A percentile compares a stretch with the other conserved stretches of the same genome.
Evolutionary conservation across 306 rosid genomes (phyloP).

Genomic region (Medicago ruthenica): DNA sequence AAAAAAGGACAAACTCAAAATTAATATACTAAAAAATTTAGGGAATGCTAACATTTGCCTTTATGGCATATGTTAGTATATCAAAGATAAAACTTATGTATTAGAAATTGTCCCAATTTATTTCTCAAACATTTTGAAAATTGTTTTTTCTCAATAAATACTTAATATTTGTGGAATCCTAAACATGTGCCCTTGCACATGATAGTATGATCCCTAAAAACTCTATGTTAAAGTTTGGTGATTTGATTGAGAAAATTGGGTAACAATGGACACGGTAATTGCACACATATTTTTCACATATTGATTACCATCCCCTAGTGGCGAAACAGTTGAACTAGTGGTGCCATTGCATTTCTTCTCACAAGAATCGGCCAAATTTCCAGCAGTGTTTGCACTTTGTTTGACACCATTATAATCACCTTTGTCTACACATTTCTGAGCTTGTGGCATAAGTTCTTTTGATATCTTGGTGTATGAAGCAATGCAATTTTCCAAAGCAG

Average conservation of each 20-base stretch:
- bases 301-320: background rate
- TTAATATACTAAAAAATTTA: too few relatives aligned
- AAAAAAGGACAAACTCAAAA: too few relatives aligned
- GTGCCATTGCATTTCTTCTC: background rate
- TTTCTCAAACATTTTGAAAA: too few relatives aligned
- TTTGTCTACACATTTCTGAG: background rate
- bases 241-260: background rate
- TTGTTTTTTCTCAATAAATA: too few relatives aligned
- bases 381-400: background rate
- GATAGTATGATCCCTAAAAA: too few relatives aligned
- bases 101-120: too few relatives aligned
- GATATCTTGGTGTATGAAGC: conserved; percentile 11
- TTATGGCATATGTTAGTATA: too few relatives aligned
- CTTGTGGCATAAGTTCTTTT: background rate
- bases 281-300: conserved; percentile 32
- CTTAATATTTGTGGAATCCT: too few relatives aligned
- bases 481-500: background rate
- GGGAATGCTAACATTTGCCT: too few relatives aligned
- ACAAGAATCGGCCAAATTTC: conserved; percentile 10
- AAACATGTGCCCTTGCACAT: too few relatives aligned
- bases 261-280: conserved; percentile 15
- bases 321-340: background rate
- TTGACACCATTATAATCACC: conserved; percentile 3
- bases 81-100: too few relatives aligned
- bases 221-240: background rate